These are phyloP conservation scores for Trichocladium uniseriatum DNA, from an alignment of 495 filamentous ascomycete species.

Conservation along the genomic window DNA sequence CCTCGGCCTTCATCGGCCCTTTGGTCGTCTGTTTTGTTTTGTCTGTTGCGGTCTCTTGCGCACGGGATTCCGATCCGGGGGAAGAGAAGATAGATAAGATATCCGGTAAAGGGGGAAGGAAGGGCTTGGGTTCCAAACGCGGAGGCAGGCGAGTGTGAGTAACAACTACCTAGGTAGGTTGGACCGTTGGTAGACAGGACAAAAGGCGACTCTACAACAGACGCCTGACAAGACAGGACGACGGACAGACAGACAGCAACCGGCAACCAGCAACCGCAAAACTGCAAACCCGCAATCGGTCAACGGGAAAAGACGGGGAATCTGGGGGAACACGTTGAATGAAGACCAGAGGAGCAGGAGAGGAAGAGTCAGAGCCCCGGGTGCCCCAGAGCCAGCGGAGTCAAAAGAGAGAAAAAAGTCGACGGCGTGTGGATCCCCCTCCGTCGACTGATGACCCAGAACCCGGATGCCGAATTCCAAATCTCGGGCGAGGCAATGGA, in stretches of 20 bases:
- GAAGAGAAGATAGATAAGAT: not conserved
- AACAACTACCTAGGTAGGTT: no score
- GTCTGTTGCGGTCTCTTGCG: not conserved
- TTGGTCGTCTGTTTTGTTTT: not conserved
- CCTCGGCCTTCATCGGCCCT: not conserved
- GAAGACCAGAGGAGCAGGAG: not conserved
- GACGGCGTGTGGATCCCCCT: slow-evolving; percentile 1
- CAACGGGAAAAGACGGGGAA: not conserved
- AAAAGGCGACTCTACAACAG: no score
- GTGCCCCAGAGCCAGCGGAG: not conserved
- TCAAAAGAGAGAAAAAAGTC: not conserved
- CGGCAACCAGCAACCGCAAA: not conserved
- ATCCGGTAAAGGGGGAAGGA: not conserved
- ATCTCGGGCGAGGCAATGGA: no score
- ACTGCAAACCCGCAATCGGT: not conserved
- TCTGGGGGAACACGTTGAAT: slow-evolving; percentile 1
- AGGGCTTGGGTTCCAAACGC: not conserved
- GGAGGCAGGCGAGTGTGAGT: no score
- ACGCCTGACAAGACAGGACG: no score
- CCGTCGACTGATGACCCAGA: not conserved
- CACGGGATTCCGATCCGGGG: not conserved
- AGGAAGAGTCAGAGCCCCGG: not conserved
- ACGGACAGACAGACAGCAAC: no score
- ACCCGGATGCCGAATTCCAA: not conserved
- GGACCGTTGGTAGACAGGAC: no score